These are phyloP conservation scores for Ophiocordyceps camponoti-leonardi DNA, from an alignment of 2,329 filamentous ascomycete species.

Conservation along the genomic window DNA sequence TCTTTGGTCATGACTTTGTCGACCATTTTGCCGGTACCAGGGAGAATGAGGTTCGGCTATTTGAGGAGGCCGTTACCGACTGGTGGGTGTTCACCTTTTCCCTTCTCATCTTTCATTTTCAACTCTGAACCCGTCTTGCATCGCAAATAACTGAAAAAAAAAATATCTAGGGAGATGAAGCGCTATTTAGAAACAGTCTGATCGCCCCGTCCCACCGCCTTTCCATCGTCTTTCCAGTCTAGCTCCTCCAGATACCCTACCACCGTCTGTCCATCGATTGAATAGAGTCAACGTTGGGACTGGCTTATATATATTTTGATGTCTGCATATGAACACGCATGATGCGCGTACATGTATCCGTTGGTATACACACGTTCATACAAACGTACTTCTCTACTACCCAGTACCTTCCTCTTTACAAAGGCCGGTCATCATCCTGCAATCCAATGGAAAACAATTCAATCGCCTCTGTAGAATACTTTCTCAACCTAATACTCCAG, in stretches of 20 bases:
- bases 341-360: too few relatives aligned
- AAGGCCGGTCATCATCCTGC: too few relatives aligned
- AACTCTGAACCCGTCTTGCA: background rate
- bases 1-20: constrained; percentile 89
- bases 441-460: too few relatives aligned
- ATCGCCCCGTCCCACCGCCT: background rate
- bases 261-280: background rate
- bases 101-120: too few relatives aligned
- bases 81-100: constrained; percentile 44
- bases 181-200: constrained; percentile 30
- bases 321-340: too few relatives aligned
- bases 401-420: too few relatives aligned
- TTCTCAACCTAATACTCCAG: too few relatives aligned
- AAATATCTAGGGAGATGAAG: constrained; percentile 46
- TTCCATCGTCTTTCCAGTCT: background rate
- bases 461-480: too few relatives aligned
- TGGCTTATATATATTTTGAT: too few relatives aligned
- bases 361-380: too few relatives aligned
- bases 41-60: constrained; percentile 77
- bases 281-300: too few relatives aligned
- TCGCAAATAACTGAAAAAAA: constrained; percentile 4
- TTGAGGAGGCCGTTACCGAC: constrained; percentile 93
- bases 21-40: constrained; percentile 88
- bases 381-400: too few relatives aligned
- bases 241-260: background rate